phyloP scores from a whole-genome alignment of 2,329 filamentous ascomycete species.

The Chrysosporium queenslandicum region DNA sequence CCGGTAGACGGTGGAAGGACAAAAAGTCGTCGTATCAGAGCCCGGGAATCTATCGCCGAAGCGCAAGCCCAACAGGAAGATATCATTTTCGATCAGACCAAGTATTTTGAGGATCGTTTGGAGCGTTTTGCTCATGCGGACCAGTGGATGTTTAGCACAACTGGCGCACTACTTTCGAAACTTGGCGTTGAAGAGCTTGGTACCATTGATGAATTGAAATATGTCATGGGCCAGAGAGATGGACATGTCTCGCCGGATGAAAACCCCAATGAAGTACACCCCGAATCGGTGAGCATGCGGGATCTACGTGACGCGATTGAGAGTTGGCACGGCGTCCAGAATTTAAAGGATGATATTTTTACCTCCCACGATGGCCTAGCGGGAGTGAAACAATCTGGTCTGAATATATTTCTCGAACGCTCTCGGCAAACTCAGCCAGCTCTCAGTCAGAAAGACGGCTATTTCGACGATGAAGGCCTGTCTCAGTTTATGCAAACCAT shows the following conservation, averaged over 20 bases:
- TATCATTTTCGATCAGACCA: slow-evolving; percentile 41
- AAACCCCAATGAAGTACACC: slow-evolving; percentile 2
- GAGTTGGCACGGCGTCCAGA: slow-evolving; percentile 37
- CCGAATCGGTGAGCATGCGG: slow-evolving; percentile 8
- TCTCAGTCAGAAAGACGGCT: slow-evolving; percentile 29
- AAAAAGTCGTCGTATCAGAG: slow-evolving; percentile 52
- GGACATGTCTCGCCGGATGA: slow-evolving; percentile 18
- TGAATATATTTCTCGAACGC: slow-evolving; percentile 49
- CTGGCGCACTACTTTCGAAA: slow-evolving; percentile 44
- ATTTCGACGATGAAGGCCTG: slow-evolving; percentile 32
- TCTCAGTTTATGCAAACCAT: slow-evolving; percentile 35
- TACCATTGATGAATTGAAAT: slow-evolving; percentile 33
- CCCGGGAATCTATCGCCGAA: slow-evolving; percentile 48
- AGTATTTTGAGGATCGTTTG: slow-evolving; percentile 47
- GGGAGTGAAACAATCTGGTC: slow-evolving; percentile 39
- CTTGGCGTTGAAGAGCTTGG: slow-evolving; percentile 41
- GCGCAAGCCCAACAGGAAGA: slow-evolving; percentile 37
- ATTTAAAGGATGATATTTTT: slow-evolving; percentile 41
- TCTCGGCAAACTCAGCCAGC: slow-evolving; percentile 40
- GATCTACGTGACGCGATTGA: slow-evolving; percentile 34
- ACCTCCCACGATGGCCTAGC: slow-evolving; percentile 42
- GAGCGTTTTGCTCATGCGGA: slow-evolving; percentile 47
- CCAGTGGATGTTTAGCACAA: slow-evolving; percentile 47
- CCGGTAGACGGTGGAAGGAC: slow-evolving; percentile 46
- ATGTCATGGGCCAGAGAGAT: slow-evolving; percentile 19